These are phyloP conservation scores for Xylariaceae sp. DNA, from an alignment of 2,329 filamentous ascomycete genomes.

Conservation along the genomic window DNA sequence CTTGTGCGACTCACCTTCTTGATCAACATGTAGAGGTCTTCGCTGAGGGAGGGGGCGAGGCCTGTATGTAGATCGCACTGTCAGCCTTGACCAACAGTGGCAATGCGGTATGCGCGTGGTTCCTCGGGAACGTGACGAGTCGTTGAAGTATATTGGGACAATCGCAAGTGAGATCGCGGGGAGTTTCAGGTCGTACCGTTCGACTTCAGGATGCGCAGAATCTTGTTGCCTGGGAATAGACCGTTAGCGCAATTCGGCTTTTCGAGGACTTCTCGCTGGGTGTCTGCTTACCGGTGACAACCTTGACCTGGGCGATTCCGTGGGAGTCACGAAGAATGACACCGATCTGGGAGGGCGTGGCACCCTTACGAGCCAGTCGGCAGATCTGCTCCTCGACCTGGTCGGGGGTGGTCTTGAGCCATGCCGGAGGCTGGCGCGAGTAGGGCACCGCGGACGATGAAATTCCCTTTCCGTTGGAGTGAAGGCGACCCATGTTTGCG, in stretches of 20 bases:
- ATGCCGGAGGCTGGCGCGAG: conserved; percentile 84
- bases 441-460: conserved; percentile 92
- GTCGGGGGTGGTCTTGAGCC: conserved; percentile 98
- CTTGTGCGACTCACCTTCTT: conserved; percentile 93
- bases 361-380: conserved; percentile 98
- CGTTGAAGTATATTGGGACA: no score
- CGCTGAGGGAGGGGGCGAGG: conserved; percentile 95
- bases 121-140: neutral
- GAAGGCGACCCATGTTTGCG: conserved; percentile 88
- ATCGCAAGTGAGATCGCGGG: no score
- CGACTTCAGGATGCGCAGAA: conserved; percentile 97
- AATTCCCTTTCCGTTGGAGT: conserved; percentile 99
- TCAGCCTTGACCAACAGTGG: conserved; percentile 92
- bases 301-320: conserved; percentile 95
- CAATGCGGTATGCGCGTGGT: conserved; percentile 32
- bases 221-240: conserved; percentile 80
- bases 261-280: conserved; percentile 4
- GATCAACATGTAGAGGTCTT: conserved; percentile 98
- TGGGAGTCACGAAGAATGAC: conserved; percentile 97
- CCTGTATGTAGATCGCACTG: conserved; percentile 84
- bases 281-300: conserved; percentile 73
- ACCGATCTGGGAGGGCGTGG: conserved; percentile 56
- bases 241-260: neutral
- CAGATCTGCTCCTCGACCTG: conserved; percentile 99
- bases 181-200: conserved; percentile 67